A percentile compares a stretch with the other conserved stretches of the same genome.
These are phyloP conservation scores for Nothomitra cinnamomea DNA, from an alignment of 2,329 filamentous ascomycete species.

Conservation along the genomic window DNA sequence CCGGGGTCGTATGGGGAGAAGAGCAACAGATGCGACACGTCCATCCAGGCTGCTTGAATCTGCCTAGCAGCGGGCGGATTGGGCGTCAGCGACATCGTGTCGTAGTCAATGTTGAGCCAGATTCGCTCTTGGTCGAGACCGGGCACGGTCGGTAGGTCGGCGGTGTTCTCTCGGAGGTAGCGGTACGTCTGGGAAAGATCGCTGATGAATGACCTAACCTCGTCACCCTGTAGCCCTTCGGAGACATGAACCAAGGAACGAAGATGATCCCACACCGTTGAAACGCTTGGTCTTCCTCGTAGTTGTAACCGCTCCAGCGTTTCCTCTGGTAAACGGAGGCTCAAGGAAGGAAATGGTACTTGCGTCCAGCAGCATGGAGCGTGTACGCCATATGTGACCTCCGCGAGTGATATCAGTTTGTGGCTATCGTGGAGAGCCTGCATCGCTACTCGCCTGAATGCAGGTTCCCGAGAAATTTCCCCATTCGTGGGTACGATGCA, in stretches of 20 bases:
- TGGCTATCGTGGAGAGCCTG: slow-evolving; percentile 7
- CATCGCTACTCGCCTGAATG: not conserved
- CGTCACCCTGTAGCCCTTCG: not conserved
- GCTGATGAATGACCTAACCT: not conserved
- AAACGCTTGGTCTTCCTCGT: not conserved
- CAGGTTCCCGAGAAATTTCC: not conserved
- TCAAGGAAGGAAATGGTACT: not conserved
- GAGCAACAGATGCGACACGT: slow-evolving; percentile 11
- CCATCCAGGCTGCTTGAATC: slow-evolving; percentile 11
- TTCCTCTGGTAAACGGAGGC: not conserved
- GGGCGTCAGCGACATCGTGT: no score
- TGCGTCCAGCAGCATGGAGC: not conserved
- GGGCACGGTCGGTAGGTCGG: not conserved
- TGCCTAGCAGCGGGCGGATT: slow-evolving; percentile 7
- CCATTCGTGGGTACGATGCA: no score
- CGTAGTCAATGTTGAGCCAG: not conserved
- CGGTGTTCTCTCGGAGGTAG: not conserved
- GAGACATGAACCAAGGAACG: not conserved
- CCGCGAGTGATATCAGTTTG: slow-evolving; percentile 12
- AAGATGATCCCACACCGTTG: not conserved
- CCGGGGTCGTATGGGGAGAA: slow-evolving; percentile 14
- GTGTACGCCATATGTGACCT: slow-evolving; percentile 7
- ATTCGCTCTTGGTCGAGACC: not conserved
- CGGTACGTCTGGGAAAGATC: not conserved
- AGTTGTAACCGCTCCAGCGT: no score